Percentiles rank a stretch among this genome's conserved stretches.
Evolutionary conservation across 495 filamentous ascomycete species (phyloP).

Genomic region (Haplographium delicatum): DNA sequence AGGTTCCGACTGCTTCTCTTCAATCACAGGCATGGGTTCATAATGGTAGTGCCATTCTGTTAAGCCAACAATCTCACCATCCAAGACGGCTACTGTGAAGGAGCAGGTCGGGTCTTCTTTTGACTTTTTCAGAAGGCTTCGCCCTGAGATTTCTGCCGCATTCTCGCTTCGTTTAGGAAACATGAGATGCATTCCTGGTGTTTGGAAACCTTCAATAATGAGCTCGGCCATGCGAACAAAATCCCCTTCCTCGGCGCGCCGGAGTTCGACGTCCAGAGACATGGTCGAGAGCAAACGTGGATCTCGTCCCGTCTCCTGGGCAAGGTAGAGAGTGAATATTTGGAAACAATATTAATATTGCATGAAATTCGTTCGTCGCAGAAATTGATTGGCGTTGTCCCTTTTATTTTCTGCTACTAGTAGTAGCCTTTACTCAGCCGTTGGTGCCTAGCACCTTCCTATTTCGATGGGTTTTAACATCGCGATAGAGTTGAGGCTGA

Average conservation of each 20-base stretch:
- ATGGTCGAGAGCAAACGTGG: too few relatives aligned
- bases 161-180: background rate
- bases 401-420: too few relatives aligned
- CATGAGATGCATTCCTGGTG: background rate
- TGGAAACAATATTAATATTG: too few relatives aligned
- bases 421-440: too few relatives aligned
- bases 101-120: background rate
- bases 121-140: background rate
- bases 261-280: background rate
- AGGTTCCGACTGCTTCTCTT: background rate
- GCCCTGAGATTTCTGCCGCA: background rate
- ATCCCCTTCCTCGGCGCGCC: background rate
- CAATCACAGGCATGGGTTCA: background rate
- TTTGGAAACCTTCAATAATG: background rate
- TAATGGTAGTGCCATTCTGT: background rate
- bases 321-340: too few relatives aligned
- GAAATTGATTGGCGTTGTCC: too few relatives aligned
- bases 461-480: too few relatives aligned
- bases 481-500: too few relatives aligned
- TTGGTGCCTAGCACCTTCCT: too few relatives aligned
- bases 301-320: too few relatives aligned
- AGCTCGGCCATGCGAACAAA: background rate
- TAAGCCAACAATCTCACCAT: background rate
- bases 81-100: background rate
- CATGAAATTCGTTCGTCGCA: too few relatives aligned